phyloP scores from a whole-genome alignment of 192 early-diverging fungal genomes.

The Linnemannia hyalina region DNA sequence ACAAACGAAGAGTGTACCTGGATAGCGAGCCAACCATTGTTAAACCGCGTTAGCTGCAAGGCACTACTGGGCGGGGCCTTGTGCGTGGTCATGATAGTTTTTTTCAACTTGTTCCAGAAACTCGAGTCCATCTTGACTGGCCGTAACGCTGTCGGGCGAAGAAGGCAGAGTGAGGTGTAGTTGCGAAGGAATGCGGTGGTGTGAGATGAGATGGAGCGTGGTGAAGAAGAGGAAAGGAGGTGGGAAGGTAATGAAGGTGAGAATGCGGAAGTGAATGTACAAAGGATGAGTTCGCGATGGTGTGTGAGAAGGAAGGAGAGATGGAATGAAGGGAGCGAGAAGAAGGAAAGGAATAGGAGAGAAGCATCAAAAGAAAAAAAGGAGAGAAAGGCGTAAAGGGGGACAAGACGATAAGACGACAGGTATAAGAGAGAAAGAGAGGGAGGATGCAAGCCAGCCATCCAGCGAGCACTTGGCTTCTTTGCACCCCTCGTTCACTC shows the following conservation, averaged over 20 bases:
- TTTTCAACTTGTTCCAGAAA: slow-evolving; percentile 59
- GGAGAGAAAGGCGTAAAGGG: neutral
- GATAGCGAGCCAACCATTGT: slow-evolving; percentile 77
- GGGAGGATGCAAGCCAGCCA: neutral
- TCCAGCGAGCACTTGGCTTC: neutral
- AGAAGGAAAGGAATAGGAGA: slow-evolving; percentile 1
- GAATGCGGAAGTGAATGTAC: neutral
- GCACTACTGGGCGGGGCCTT: slow-evolving; percentile 71
- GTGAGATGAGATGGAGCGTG: neutral
- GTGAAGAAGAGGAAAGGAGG: neutral
- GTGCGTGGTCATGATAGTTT: slow-evolving; percentile 72
- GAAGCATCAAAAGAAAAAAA: neutral
- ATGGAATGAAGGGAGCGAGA: neutral
- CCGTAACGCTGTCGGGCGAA: neutral
- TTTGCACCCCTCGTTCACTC: neutral
- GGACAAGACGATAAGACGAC: neutral
- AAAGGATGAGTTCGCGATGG: neutral
- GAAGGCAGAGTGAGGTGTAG: neutral
- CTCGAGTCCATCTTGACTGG: slow-evolving; percentile 36
- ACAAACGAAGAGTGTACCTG: slow-evolving; percentile 54
- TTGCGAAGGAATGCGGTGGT: neutral
- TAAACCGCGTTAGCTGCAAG: slow-evolving; percentile 77
- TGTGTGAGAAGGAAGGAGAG: neutral
- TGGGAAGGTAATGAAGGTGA: neutral
- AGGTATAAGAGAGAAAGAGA: neutral